A percentile compares a stretch with the other conserved stretches of the same genome.
phyloP scores from a whole-genome alignment of 179 eudicot genomes.

The Silene coronaria region DNA sequence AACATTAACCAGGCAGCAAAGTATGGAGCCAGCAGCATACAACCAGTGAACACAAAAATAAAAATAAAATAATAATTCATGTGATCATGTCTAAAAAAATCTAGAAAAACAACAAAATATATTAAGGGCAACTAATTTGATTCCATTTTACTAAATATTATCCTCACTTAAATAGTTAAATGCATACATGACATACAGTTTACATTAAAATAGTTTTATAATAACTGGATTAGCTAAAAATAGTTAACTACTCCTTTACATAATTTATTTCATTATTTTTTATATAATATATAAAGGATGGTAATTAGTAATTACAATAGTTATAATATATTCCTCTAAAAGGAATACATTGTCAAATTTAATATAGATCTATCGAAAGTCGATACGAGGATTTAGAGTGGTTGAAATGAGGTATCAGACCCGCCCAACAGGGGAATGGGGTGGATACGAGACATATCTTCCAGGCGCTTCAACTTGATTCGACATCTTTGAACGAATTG shows the following conservation, averaged over 20 bases:
- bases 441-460: conserved; percentile 46
- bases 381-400: background rate
- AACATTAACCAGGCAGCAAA: conserved; percentile 19
- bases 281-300: background rate
- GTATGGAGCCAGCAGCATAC: conserved; percentile 14
- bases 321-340: conserved; percentile 9
- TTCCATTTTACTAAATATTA: conserved; percentile 17
- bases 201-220: conserved; percentile 20
- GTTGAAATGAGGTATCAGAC: conserved; percentile 26
- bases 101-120: conserved; percentile 2
- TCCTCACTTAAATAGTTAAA: conserved; percentile 25
- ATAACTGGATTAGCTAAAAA: conserved; percentile 12
- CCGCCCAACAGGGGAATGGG: conserved; percentile 64
- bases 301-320: conserved; percentile 29
- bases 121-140: conserved; percentile 8
- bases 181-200: conserved; percentile 16
- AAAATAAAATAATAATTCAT: background rate
- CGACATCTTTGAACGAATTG: conserved; percentile 28
- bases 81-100: conserved; percentile 7
- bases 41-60: conserved; percentile 1
- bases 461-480: conserved; percentile 37
- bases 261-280: conserved; percentile 6
- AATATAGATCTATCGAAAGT: background rate
- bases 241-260: conserved; percentile 19
- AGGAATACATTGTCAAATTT: conserved; percentile 6